Evolutionary conservation across 768 basidiomycete species (phyloP).

Genomic region (Mycena capillaripes): DNA sequence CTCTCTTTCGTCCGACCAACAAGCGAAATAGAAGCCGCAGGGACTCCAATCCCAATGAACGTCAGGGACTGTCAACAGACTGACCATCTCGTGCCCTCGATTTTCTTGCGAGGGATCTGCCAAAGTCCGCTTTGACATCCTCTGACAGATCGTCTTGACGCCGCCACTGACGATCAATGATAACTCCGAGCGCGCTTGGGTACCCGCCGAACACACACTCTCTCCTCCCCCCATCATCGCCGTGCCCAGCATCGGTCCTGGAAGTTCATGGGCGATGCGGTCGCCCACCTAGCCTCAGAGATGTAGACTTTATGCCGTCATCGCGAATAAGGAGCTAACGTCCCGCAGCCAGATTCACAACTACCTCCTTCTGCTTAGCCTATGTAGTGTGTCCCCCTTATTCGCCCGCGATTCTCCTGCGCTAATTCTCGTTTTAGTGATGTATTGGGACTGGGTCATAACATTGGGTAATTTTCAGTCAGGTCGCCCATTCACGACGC

Average conservation of each 20-base stretch:
- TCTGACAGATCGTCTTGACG: no score
- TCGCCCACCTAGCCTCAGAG: neutral
- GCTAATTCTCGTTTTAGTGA: neutral
- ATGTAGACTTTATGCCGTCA: neutral
- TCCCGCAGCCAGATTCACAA: neutral
- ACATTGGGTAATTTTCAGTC: neutral
- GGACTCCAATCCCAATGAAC: no score
- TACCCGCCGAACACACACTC: no score
- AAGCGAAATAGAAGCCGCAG: no score
- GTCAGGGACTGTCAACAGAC: no score
- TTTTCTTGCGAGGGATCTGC: no score
- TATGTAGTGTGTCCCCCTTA: neutral
- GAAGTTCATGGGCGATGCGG: neutral
- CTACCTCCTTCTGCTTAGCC: neutral
- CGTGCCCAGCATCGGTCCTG: neutral
- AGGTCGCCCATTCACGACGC: neutral
- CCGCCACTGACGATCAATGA: no score
- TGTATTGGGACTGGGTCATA: constrained; percentile 6
- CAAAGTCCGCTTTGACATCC: no score
- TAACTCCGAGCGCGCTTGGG: no score
- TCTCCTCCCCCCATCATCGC: neutral
- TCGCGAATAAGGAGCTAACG: neutral
- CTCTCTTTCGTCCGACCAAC: no score
- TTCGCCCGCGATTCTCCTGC: neutral
- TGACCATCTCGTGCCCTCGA: no score